Evolutionary conservation across 331 rosid species (phyloP).

Genomic region (Phaseolus coccineus): DNA sequence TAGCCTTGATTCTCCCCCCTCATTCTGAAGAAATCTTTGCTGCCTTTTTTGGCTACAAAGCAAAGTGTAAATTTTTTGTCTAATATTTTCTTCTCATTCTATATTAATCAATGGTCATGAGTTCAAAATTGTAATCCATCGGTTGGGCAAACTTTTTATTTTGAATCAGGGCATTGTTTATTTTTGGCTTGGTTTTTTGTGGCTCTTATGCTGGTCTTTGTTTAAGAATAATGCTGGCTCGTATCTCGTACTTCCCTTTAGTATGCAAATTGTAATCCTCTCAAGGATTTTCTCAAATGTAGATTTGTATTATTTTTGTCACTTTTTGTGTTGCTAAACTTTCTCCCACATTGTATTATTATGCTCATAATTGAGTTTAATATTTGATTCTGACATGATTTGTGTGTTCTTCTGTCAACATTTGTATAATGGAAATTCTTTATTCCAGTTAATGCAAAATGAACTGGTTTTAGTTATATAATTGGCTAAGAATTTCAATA

Average conservation of each 20-base stretch:
- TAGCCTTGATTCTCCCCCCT: not conserved
- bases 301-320: not conserved
- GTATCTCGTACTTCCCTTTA: not conserved
- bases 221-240: slow-evolving; percentile 5
- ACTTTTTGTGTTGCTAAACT: not conserved
- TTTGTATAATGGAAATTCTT: not conserved
- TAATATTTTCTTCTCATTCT: slow-evolving; percentile 9
- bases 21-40: slow-evolving; percentile 10
- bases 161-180: not conserved
- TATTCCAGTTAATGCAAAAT: not conserved
- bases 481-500: not conserved
- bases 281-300: not conserved
- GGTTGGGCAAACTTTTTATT: not conserved
- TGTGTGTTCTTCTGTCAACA: not conserved
- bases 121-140: slow-evolving; percentile 15
- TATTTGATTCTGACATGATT: slow-evolving; percentile 11
- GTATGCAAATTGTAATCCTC: slow-evolving; percentile 1
- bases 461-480: not conserved
- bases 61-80: not conserved
- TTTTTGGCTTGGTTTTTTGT: slow-evolving; percentile 6
- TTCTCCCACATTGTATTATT: not conserved
- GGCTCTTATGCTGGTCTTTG: not conserved
- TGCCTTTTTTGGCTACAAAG: not conserved
- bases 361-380: not conserved
- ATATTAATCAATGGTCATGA: slow-evolving; percentile 6